These are phyloP conservation scores for Cladorrhinum sp. DNA, from an alignment of 2,329 filamentous ascomycete species.

Conservation along the genomic window DNA sequence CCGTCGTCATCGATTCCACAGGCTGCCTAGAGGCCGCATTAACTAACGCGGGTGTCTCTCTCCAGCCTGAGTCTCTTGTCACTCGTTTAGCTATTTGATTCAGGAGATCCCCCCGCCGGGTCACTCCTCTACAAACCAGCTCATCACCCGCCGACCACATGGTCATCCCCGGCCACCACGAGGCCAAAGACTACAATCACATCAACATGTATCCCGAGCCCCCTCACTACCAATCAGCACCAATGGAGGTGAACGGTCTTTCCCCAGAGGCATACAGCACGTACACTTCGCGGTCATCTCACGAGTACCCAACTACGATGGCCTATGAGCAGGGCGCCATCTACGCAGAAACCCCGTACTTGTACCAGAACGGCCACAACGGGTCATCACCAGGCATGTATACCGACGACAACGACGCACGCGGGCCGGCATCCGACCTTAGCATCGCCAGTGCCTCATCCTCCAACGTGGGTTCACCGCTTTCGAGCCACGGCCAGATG, in stretches of 20 bases:
- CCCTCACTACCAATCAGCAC: slow-evolving; percentile 40
- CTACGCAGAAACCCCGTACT: slow-evolving; percentile 44
- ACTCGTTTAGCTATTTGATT: slow-evolving; percentile 9
- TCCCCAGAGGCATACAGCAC: slow-evolving; percentile 43
- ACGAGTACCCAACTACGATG: slow-evolving; percentile 42
- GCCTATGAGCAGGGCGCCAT: slow-evolving; percentile 41
- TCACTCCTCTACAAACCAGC: slow-evolving; percentile 5
- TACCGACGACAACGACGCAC: slow-evolving; percentile 49
- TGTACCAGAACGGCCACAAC: slow-evolving; percentile 36
- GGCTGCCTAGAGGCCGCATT: slow-evolving; percentile 14
- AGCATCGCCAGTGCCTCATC: slow-evolving; percentile 63
- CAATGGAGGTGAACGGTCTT: slow-evolving; percentile 46
- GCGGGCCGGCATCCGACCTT: slow-evolving; percentile 53
- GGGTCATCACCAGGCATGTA: slow-evolving; percentile 48
- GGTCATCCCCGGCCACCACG: slow-evolving; percentile 18
- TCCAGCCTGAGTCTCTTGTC: slow-evolving; percentile 18
- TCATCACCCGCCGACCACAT: slow-evolving; percentile 13
- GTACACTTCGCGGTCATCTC: slow-evolving; percentile 38
- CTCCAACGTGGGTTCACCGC: slow-evolving; percentile 65
- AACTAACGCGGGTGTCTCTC: slow-evolving; percentile 20
- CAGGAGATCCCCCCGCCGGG: slow-evolving; percentile 8
- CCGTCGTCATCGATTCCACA: slow-evolving; percentile 15
- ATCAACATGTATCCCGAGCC: slow-evolving; percentile 45
- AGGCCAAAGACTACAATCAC: slow-evolving; percentile 36
- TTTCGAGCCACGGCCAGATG: slow-evolving; percentile 57